A percentile compares a stretch with the other conserved stretches of the same genome.
These are phyloP conservation scores for Discostella stelligeroides DNA, from an alignment of 108 stramenopile species.

Conservation along the genomic window DNA sequence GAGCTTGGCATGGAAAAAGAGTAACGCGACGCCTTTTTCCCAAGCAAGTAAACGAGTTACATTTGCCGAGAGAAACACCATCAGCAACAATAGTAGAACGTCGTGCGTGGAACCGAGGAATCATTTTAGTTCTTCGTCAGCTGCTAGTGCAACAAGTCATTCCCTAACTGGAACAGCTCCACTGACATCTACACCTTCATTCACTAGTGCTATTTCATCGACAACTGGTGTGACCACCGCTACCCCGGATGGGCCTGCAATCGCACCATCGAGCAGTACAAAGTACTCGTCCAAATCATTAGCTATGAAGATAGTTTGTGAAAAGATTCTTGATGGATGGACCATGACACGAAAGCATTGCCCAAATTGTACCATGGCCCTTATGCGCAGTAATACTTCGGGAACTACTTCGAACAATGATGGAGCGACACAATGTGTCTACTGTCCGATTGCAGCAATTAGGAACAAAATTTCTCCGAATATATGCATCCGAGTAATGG, in stretches of 20 bases:
- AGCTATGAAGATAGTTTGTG: conserved; percentile 29
- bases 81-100: not conserved
- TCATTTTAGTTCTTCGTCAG: no score
- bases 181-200: no score
- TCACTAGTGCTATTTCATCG: not conserved
- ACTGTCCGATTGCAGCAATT: conserved; percentile 37
- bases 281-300: not conserved
- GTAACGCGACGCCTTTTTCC: not conserved
- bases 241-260: no score
- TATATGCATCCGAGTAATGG: conserved; percentile 24
- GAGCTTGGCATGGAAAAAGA: conserved; percentile 13
- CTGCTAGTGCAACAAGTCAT: no score
- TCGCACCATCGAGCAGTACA: not conserved
- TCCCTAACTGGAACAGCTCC: no score
- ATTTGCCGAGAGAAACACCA: not conserved
- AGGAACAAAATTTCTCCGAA: conserved; percentile 15
- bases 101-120: no score
- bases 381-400: not conserved
- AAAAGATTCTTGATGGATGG: conserved; percentile 31
- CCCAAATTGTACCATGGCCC: conserved; percentile 14
- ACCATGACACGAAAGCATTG: conserved; percentile 34
- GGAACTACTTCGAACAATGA: not conserved
- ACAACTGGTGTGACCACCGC: not conserved
- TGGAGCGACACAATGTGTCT: conserved; percentile 24
- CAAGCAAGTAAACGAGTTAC: not conserved